phyloP scores from a whole-genome alignment of 1,284 basidiomycete species.

The Cutaneotrichosporon curvatum region DNA sequence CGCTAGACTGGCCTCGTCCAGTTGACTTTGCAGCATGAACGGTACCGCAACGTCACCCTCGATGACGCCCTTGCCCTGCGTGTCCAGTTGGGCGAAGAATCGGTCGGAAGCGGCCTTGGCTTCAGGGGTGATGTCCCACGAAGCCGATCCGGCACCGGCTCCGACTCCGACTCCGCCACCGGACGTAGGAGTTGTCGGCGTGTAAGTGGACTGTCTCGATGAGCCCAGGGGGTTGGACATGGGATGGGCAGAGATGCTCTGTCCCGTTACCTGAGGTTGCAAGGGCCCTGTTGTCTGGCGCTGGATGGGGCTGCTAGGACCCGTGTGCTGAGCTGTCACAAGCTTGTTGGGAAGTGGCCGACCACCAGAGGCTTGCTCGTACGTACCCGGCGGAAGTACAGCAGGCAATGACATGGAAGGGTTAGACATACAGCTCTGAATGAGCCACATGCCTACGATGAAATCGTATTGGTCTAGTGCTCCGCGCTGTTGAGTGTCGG shows the following conservation, averaged over 20 bases:
- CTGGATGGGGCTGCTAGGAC: conserved; percentile 22
- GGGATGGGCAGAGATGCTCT: conserved; percentile 9
- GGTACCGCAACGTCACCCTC: conserved; percentile 92
- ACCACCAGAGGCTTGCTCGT: conserved; percentile 68
- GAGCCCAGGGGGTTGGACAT: conserved; percentile 34
- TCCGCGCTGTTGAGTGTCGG: conserved; percentile 89
- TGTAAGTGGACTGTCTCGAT: conserved; percentile 2
- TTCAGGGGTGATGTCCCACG: conserved; percentile 76
- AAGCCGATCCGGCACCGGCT: conserved; percentile 20
- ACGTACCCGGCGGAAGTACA: conserved; percentile 76
- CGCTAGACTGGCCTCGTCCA: conserved; percentile 77
- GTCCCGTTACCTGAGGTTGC: conserved; percentile 51
- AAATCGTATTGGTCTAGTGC: conserved; percentile 87
- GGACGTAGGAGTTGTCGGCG: neutral
- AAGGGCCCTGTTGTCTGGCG: conserved; percentile 49
- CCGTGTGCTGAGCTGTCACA: conserved; percentile 34
- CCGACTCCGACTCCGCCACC: conserved; percentile 15
- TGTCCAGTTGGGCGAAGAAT: conserved; percentile 79
- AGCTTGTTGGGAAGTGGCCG: conserved; percentile 34
- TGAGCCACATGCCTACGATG: conserved; percentile 87
- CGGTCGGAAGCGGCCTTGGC: conserved; percentile 76
- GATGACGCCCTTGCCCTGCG: conserved; percentile 67
- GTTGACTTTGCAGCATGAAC: conserved; percentile 88
- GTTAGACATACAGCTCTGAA: conserved; percentile 83
- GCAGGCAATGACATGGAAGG: conserved; percentile 67